These are phyloP conservation scores for Geotrichum restrictum DNA, from an alignment of 1,139 yeast genomes.

Conservation along the genomic window DNA sequence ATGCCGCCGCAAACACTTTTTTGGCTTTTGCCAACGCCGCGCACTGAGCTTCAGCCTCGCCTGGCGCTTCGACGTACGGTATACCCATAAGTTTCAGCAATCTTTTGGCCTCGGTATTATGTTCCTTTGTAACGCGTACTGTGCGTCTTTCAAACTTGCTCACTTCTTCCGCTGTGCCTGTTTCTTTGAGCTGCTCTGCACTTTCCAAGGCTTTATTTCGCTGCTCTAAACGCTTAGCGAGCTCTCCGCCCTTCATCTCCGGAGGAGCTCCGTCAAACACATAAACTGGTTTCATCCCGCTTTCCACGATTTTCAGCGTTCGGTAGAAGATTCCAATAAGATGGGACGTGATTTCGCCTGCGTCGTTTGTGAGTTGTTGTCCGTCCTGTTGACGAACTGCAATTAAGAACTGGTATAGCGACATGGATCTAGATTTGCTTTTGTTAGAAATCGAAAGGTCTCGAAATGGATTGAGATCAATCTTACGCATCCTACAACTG, in stretches of 20 bases:
- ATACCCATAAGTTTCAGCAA: conserved; percentile 86
- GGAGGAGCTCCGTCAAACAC: conserved; percentile 98
- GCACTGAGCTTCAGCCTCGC: conserved; percentile 98
- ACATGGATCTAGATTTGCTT: conserved; percentile 64
- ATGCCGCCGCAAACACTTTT: conserved; percentile 89
- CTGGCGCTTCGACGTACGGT: conserved; percentile 89
- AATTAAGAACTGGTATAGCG: conserved; percentile 85
- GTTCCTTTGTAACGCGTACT: conserved; percentile 82
- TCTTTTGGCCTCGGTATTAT: conserved; percentile 87
- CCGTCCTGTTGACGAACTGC: conserved; percentile 98
- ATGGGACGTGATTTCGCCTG: conserved; percentile 91
- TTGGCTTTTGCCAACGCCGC: conserved; percentile 87
- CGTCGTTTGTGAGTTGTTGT: conserved; percentile 80
- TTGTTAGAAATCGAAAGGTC: neutral
- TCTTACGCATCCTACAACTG: conserved; percentile 30
- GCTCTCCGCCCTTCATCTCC: conserved; percentile 84
- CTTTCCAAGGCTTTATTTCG: conserved; percentile 80
- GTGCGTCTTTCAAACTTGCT: conserved; percentile 79
- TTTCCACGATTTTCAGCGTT: conserved; percentile 80
- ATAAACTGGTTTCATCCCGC: conserved; percentile 91
- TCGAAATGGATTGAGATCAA: too few species aligned
- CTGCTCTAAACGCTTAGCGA: conserved; percentile 75
- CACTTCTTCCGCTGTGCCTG: conserved; percentile 74
- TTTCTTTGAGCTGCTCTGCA: conserved; percentile 68
- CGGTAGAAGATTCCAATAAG: conserved; percentile 93